Evolutionary conservation across 495 filamentous ascomycete species (phyloP).

Genomic region (Daldinia vernicosa): DNA sequence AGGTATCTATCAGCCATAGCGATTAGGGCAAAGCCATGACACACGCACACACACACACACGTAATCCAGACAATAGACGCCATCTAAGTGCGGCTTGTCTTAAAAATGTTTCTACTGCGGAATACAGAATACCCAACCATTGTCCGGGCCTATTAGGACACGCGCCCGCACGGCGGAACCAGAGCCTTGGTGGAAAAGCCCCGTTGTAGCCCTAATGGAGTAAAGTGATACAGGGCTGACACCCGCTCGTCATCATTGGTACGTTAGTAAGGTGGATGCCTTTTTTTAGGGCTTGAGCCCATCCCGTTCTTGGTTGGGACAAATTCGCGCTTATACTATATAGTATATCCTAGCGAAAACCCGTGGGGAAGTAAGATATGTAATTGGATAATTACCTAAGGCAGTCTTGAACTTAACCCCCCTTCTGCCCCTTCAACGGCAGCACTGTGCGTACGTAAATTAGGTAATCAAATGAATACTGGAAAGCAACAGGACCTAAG

Average conservation of each 20-base stretch:
- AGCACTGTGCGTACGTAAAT: background rate
- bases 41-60: background rate
- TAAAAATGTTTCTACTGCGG: background rate
- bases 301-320: background rate
- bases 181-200: slow-evolving; percentile 12
- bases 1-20: background rate
- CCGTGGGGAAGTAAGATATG: background rate
- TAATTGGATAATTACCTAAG: too few species aligned
- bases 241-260: slow-evolving; percentile 26
- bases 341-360: background rate
- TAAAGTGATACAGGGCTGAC: slow-evolving; percentile 29
- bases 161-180: slow-evolving; percentile 21
- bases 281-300: background rate
- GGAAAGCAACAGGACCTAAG: too few species aligned
- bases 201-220: slow-evolving; percentile 28
- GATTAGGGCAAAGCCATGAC: slow-evolving; percentile 6
- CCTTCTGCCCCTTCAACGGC: background rate
- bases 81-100: slow-evolving; percentile 1
- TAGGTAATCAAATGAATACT: background rate
- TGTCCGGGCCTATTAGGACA: background rate
- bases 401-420: background rate
- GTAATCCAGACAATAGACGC: background rate
- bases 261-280: slow-evolving; percentile 8
- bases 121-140: background rate
- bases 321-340: background rate